Evolutionary conservation across 1,284 basidiomycete genomes (phyloP).

Genomic region (Pyrrhoderma lamaoense): DNA sequence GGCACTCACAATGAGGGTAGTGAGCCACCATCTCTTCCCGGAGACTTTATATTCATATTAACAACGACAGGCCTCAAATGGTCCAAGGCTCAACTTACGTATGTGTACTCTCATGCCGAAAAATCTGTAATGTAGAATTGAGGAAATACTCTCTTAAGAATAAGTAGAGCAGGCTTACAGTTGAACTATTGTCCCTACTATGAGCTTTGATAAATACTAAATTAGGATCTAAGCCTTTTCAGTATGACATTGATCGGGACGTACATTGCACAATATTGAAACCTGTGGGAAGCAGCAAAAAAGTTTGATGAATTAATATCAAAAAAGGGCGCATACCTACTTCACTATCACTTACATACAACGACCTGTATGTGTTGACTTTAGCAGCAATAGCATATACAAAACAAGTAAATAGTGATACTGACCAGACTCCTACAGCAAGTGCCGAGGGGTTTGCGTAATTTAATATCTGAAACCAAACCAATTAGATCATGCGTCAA

Average conservation of each 20-base stretch:
- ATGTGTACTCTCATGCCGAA: slow-evolving; percentile 12
- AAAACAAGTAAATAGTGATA: neutral
- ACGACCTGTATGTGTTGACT: too few species aligned
- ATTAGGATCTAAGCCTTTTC: too few species aligned
- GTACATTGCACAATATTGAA: slow-evolving; percentile 11
- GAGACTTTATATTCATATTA: neutral
- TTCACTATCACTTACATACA: slow-evolving; percentile 5
- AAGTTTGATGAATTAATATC: neutral
- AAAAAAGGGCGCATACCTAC: neutral
- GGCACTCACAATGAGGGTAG: slow-evolving; percentile 9
- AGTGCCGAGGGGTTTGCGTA: slow-evolving; percentile 9
- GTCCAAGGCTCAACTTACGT: neutral
- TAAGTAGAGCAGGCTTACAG: neutral
- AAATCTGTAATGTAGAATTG: slow-evolving; percentile 3
- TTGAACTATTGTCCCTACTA: slow-evolving; percentile 14
- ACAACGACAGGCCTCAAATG: neutral
- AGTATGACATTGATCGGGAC: neutral
- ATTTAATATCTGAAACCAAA: slow-evolving; percentile 2
- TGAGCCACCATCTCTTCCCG: slow-evolving; percentile 11
- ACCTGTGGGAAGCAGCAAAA: neutral
- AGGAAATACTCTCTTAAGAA: neutral
- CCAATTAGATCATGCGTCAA: neutral
- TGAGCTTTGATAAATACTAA: neutral
- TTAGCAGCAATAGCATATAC: neutral
- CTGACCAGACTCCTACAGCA: slow-evolving; percentile 8